Evolutionary conservation across 2,329 filamentous ascomycete genomes (phyloP).

Genomic region (Fusarium musae): DNA sequence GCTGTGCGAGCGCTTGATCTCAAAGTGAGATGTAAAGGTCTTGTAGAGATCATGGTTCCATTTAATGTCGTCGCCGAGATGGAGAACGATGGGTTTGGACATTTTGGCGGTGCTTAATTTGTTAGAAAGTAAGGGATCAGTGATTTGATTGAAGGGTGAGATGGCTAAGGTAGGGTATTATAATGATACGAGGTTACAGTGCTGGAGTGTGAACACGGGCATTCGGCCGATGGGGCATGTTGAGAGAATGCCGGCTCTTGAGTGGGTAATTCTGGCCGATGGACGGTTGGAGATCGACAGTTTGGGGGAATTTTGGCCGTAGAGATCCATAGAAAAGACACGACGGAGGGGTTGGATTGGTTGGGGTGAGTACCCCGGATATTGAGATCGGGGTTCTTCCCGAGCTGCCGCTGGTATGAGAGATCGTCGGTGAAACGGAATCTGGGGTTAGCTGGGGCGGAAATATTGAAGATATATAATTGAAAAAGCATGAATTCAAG

Average conservation of each 20-base stretch:
- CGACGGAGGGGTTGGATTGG: background rate
- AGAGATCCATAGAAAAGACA: background rate
- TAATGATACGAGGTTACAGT: background rate
- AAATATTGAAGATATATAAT: too few relatives aligned
- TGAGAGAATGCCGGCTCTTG: conserved; percentile 26
- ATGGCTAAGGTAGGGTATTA: background rate
- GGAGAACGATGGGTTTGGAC: conserved; percentile 43
- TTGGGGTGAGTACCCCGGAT: background rate
- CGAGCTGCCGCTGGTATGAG: background rate
- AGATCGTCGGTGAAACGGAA: background rate
- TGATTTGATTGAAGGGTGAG: too few relatives aligned
- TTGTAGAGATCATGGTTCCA: conserved; percentile 44
- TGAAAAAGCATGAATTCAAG: too few relatives aligned
- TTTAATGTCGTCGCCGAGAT: conserved; percentile 44
- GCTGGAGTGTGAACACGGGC: conserved; percentile 14
- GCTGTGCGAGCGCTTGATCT: conserved; percentile 42
- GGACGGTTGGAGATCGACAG: background rate
- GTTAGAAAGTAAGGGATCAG: too few relatives aligned
- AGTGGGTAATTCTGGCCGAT: conserved; percentile 16
- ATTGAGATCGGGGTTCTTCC: conserved; percentile 14
- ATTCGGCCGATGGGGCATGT: conserved; percentile 31
- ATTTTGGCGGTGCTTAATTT: conserved; percentile 6
- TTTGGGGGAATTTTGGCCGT: background rate
- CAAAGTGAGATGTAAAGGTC: conserved; percentile 39
- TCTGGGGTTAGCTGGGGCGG: conserved; percentile 2